Percentiles rank a stretch among this genome's conserved stretches.
Evolutionary conservation across 2,329 filamentous ascomycete genomes (phyloP).

Genomic region (Penicillium glabrum): DNA sequence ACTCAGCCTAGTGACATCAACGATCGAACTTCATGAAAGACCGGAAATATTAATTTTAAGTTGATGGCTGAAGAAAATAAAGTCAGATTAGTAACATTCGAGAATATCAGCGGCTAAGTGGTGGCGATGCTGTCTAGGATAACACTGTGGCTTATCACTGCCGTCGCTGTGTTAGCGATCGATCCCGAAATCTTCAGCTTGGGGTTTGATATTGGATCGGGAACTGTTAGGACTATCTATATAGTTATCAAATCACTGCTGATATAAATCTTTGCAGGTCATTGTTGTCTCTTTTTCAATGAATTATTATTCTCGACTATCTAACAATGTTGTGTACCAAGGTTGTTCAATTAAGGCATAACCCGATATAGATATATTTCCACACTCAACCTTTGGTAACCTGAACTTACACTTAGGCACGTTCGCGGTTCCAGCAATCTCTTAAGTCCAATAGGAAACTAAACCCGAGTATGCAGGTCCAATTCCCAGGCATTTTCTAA

Average conservation of each 20-base stretch:
- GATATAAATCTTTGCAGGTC: neutral
- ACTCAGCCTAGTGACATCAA: constrained; percentile 21
- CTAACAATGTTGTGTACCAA: no score
- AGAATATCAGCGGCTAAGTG: neutral
- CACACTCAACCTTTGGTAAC: neutral
- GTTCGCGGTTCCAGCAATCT: no score
- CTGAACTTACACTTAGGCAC: no score
- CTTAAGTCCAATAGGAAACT: no score
- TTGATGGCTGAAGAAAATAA: neutral
- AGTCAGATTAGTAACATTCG: neutral
- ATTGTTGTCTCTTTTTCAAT: neutral
- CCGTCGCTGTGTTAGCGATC: neutral
- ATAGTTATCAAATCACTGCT: no score
- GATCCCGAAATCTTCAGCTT: neutral
- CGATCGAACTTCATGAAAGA: neutral
- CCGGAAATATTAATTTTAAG: neutral
- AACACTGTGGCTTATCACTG: neutral
- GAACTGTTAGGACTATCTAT: neutral
- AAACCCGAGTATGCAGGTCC: no score
- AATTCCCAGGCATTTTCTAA: no score
- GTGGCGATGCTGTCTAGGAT: neutral
- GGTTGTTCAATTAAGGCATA: neutral
- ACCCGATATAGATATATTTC: neutral
- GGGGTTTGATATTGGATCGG: neutral
- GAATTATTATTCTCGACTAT: no score